Base-by-base conservation (phyloP, 2,329 filamentous ascomycete species). In the Xylariomycetidae sp. region DNA sequence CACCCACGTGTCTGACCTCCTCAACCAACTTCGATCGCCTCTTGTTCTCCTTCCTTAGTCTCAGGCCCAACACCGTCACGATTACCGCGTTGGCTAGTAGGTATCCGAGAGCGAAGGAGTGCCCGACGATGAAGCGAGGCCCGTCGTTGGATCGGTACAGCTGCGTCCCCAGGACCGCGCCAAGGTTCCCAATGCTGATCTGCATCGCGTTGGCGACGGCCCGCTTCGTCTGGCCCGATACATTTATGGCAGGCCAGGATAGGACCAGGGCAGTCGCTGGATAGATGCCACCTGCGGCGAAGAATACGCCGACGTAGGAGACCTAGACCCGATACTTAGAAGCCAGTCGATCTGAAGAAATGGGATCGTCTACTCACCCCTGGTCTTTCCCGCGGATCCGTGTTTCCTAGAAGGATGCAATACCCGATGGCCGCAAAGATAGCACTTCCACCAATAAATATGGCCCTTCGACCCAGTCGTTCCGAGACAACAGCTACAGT, bases 161-260 rank as follows among this genome's bases (percentile, higher is more conserved):
- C 56, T 87, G 81, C 2, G 81, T 86, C 0, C 81, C 82, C 16
- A 87, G 46, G 0, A 85, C 77, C 0, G 79, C 80, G 1, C 81
- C 82, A 2, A 82, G 51, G 43, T 85, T 85, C 0, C 81, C 82
- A 31, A 86, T 79, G 8, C 74, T 80, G 37, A 86, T 85, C 46
- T 85, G 80, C 72, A 86, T 76, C 0, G 77, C 82, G 30, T 80
- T 84, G 3, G 76, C 77, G 4, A 80, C 76, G 1, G 77, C 78
- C 1, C 82, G 67, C 56, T 86, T 86, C 0, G 79, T 83, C 56
- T 85, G 80, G 0, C 80, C 79, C 0, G 77, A 80, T 1, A 86
- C 77, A 38, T 86, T 85, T 53, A 82, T 83, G 2, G 81, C 80
- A 0, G 80, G 78, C 81, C 82, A 86, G 1, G 75, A 78, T 0